These are phyloP conservation scores for Pseudozyma sp. DNA, from an alignment of 1,284 basidiomycete genomes.

Conservation along the genomic window DNA sequence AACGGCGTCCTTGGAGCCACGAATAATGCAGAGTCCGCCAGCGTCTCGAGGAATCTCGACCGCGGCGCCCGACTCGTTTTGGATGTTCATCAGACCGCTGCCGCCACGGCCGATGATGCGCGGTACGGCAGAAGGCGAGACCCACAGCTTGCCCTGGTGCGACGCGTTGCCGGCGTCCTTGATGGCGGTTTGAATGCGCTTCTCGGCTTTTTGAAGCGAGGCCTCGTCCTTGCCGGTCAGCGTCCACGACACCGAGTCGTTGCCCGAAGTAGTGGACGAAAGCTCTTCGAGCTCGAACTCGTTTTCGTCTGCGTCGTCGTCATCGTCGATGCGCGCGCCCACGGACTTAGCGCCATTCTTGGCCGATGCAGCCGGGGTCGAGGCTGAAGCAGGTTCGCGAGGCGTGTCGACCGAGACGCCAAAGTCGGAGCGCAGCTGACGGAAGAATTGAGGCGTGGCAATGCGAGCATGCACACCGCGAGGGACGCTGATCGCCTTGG, in stretches of 20 bases:
- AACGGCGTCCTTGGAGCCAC: conserved; percentile 56
- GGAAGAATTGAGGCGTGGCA: conserved; percentile 56
- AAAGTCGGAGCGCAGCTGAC: conserved; percentile 53
- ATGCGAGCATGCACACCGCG: conserved; percentile 44
- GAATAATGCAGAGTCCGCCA: conserved; percentile 55
- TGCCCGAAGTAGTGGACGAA: conserved; percentile 14
- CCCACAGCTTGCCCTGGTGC: conserved; percentile 53
- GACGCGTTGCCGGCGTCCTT: conserved; percentile 42
- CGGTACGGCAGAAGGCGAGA: conserved; percentile 48
- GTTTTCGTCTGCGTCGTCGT: conserved; percentile 43
- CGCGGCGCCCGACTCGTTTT: conserved; percentile 55
- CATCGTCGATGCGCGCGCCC: conserved; percentile 56
- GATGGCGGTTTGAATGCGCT: conserved; percentile 35
- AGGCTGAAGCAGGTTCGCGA: conserved; percentile 21
- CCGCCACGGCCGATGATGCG: conserved; percentile 59
- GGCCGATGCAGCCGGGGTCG: conserved; percentile 17
- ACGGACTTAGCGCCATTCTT: conserved; percentile 22
- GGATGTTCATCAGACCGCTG: conserved; percentile 50
- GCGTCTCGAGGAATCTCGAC: conserved; percentile 61
- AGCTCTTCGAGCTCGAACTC: conserved; percentile 54
- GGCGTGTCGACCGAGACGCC: conserved; percentile 61
- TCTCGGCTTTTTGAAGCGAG: conserved; percentile 52
- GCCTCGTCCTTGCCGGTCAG: conserved; percentile 53
- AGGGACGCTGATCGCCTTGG: conserved; percentile 48
- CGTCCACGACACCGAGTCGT: conserved; percentile 53